Base-by-base conservation (phyloP, 1,284 basidiomycete genomes). In the Ganoderma sinense region DNA sequence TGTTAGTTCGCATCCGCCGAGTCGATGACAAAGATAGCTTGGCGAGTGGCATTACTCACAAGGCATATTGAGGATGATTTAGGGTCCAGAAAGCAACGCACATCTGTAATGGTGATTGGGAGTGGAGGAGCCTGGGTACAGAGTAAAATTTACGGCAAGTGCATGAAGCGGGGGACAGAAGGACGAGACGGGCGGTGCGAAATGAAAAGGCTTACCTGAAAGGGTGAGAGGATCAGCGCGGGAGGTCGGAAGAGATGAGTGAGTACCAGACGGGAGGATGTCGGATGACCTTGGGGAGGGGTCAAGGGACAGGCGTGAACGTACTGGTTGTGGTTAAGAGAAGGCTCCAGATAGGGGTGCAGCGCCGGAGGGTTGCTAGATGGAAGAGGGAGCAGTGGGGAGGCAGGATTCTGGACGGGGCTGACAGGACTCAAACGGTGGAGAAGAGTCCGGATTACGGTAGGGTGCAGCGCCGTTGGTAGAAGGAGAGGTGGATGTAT, bases 1-100 rank as follows among this genome's bases (percentile, higher is more conserved):
- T 65, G 65, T 39, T 39, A 65, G 40, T 51, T 26, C 61, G 62
- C 36, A 33, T 29, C 39, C n/a, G 40, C 33, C 39, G 53, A 26
- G 40, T 13, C 10, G 6, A 36, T 40, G 39, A 40, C 39, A 26
- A 48, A 16, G 26, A 20, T 1, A 45, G 40, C 2, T 39, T 59
- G 23, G 33, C 36, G 7, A 33, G 51, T 53, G 14, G 48, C 5
- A 65, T 68, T 63, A 86, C 93, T 81, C 80, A 94, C 93, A 95
- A 84, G 16, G 93, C 88, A 78, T 94, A 95, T 62, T 90, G 87
- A 36, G 89, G 88, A 77, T 93, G 90, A 64, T 92, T 86, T 5
- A 94, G 83, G 63, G 91, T 87, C 89, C 91, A 94, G 77, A 93
- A 86, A 61, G 85, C 91, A 74, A 94, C 87, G 79, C 93, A 95